These are phyloP conservation scores for Solanum chiquidenum DNA, from an alignment of 257 asterid genomes.

Conservation along the genomic window DNA sequence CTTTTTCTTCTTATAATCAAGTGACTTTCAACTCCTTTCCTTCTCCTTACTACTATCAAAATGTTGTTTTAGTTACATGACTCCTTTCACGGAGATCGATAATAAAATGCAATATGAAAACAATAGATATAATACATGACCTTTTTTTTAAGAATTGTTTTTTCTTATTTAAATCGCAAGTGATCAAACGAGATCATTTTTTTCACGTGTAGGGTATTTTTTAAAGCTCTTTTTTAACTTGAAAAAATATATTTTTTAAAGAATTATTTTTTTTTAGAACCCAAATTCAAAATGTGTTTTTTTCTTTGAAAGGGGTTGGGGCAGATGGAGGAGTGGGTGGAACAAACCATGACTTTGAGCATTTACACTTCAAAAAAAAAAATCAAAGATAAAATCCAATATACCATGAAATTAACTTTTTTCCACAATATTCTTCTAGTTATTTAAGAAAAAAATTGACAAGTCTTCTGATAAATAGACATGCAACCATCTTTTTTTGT, in stretches of 20 bases:
- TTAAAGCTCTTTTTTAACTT: not conserved
- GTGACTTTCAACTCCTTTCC: no score
- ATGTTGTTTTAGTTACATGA: no score
- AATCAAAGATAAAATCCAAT: not conserved
- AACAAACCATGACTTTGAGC: not conserved
- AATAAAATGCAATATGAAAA: no score
- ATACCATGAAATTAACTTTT: not conserved
- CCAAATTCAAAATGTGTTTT: not conserved
- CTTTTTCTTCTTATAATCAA: no score
- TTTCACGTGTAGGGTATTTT: not conserved
- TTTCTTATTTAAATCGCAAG: not conserved
- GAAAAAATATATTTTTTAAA: not conserved
- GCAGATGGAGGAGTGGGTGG: not conserved
- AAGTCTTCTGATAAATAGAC: not conserved
- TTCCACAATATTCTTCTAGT: not conserved
- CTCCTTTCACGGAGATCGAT: no score
- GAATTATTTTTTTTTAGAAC: not conserved
- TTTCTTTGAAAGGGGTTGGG: not conserved
- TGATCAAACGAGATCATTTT: not conserved
- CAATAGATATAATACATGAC: no score
- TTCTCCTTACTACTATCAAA: no score
- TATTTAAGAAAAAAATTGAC: not conserved
- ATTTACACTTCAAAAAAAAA: not conserved
- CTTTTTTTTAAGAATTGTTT: no score
- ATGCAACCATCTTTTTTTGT: not conserved